These are phyloP conservation scores for Trichosporon ovoides DNA, from an alignment of 1,284 basidiomycete genomes.

Conservation along the genomic window DNA sequence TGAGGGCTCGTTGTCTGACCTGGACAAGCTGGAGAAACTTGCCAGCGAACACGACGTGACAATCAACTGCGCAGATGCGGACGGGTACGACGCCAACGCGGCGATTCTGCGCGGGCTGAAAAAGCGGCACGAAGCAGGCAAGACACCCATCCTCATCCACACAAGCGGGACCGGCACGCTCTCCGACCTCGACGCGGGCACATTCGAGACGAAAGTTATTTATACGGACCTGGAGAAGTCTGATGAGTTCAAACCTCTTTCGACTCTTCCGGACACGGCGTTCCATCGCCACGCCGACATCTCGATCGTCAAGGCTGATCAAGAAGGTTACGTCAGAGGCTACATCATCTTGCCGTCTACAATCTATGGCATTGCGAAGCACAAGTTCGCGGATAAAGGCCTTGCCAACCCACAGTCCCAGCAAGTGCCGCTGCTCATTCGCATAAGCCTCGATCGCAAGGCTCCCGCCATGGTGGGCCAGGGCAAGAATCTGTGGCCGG, in stretches of 20 bases:
- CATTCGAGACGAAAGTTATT: constrained; percentile 25
- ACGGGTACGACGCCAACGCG: constrained; percentile 34
- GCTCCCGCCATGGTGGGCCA: constrained; percentile 43
- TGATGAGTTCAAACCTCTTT: constrained; percentile 40
- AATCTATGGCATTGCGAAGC: constrained; percentile 44
- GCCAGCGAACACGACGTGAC: constrained; percentile 41
- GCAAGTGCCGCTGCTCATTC: constrained; percentile 41
- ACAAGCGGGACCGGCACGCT: constrained; percentile 48
- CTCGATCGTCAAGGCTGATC: constrained; percentile 42
- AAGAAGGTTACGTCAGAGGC: constrained; percentile 33
- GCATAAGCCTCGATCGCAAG: constrained; percentile 40
- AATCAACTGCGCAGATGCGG: constrained; percentile 45
- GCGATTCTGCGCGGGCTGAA: constrained; percentile 45
- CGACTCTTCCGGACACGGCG: constrained; percentile 26
- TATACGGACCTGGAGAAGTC: constrained; percentile 35
- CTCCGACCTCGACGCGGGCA: constrained; percentile 25
- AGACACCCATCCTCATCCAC: constrained; percentile 43
- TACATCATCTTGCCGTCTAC: constrained; percentile 49
- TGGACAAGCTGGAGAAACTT: constrained; percentile 31
- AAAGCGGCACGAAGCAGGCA: constrained; percentile 33
- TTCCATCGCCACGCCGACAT: constrained; percentile 40
- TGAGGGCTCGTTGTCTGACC: constrained; percentile 33
- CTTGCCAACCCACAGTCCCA: constrained; percentile 38
- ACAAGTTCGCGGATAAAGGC: constrained; percentile 33
- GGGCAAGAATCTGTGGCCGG: constrained; percentile 33